phyloP scores from a whole-genome alignment of 257 asterid genomes.

The Solanum sejunctum region DNA sequence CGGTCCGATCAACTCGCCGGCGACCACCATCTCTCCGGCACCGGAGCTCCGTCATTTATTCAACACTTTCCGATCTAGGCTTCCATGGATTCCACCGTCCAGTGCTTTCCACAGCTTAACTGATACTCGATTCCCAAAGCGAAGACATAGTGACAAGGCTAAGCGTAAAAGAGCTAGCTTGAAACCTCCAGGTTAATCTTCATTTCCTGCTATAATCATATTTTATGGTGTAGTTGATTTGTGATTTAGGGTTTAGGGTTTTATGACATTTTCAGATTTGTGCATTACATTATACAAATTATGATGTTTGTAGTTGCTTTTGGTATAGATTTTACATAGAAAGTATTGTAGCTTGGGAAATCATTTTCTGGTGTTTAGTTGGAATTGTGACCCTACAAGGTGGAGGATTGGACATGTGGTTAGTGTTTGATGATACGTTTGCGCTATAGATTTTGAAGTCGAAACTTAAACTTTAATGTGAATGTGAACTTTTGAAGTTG shows the following conservation, averaged over 20 bases:
- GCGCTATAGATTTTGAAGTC: neutral
- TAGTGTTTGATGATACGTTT: neutral
- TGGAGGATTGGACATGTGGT: neutral
- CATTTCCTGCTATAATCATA: neutral
- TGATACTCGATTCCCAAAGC: slow-evolving; percentile 65
- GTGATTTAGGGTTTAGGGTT: neutral
- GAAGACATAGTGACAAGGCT: slow-evolving; percentile 48
- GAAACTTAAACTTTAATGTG: neutral
- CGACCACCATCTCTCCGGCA: slow-evolving; percentile 11
- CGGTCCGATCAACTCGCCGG: slow-evolving; percentile 1
- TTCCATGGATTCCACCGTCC: slow-evolving; percentile 40
- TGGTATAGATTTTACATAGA: neutral
- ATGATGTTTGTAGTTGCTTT: neutral
- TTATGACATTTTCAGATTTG: neutral
- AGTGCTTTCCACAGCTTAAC: slow-evolving; percentile 56
- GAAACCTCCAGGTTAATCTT: slow-evolving; percentile 57
- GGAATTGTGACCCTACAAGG: neutral
- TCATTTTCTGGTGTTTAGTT: neutral
- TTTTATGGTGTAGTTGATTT: neutral
- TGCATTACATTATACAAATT: neutral
- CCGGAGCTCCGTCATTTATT: slow-evolving; percentile 29
- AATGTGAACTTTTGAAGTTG: neutral
- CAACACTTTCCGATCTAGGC: slow-evolving; percentile 11
- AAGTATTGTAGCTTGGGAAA: neutral
- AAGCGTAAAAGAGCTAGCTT: slow-evolving; percentile 63